phyloP scores from a whole-genome alignment of 2,329 filamentous ascomycete species.

The Piedraia hortae region DNA sequence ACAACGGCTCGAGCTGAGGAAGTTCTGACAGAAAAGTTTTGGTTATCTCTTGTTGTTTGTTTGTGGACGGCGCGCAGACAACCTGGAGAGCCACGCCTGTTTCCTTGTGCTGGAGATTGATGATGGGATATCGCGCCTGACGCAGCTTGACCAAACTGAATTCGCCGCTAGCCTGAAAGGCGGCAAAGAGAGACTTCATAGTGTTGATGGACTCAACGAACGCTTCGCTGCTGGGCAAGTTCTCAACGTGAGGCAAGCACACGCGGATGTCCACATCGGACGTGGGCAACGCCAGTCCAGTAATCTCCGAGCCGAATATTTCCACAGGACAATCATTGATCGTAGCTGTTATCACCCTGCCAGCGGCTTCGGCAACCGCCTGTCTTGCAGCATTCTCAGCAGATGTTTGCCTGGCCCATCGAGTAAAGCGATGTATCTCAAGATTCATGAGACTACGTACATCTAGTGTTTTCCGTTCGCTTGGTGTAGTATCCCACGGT shows the following conservation, averaged over 20 bases:
- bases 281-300: constrained; percentile 22
- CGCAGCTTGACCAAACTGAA: constrained; percentile 5
- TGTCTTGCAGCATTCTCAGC: constrained; percentile 16
- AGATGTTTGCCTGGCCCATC: constrained; percentile 18
- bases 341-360: constrained; percentile 5
- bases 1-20: constrained; percentile 23
- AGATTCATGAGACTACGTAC: too few relatives aligned
- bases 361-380: constrained; percentile 12
- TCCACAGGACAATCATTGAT: constrained; percentile 13
- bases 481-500: too few relatives aligned
- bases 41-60: constrained; percentile 17
- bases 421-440: constrained; percentile 21
- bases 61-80: constrained; percentile 18
- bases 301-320: constrained; percentile 26
- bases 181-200: constrained; percentile 1
- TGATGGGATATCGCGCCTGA: constrained; percentile 15
- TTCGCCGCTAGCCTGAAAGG: constrained; percentile 2
- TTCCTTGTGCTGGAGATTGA: constrained; percentile 17
- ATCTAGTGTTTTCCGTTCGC: too few relatives aligned
- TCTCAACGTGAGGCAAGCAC: too few relatives aligned
- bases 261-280: constrained; percentile 28
- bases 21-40: constrained; percentile 21
- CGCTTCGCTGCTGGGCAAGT: too few relatives aligned
- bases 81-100: constrained; percentile 27
- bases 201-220: too few relatives aligned